phyloP scores from a whole-genome alignment of 441 rosid species.

The Mallotus japonicus region DNA sequence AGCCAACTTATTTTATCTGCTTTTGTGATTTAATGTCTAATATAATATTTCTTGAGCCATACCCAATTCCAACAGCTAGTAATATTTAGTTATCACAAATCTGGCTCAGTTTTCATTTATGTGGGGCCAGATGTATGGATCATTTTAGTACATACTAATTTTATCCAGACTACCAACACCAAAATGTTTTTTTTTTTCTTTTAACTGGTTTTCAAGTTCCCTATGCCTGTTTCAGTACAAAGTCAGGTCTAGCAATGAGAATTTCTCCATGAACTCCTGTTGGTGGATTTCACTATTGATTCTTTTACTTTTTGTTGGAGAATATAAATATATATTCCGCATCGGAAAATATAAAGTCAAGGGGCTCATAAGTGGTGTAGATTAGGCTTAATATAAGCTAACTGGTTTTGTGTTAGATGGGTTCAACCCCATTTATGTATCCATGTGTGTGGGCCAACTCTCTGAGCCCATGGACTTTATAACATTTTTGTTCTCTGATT shows the following conservation, averaged over 20 bases:
- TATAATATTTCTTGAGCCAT: neutral
- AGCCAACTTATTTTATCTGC: neutral
- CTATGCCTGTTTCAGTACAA: no score
- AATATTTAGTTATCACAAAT: neutral
- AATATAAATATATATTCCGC: no score
- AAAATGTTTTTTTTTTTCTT: neutral
- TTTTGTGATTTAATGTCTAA: neutral
- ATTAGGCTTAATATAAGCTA: no score
- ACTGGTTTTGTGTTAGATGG: no score
- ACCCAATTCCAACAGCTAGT: neutral
- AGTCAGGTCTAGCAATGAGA: neutral
- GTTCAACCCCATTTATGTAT: no score
- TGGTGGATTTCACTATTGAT: slow-evolving; percentile 2
- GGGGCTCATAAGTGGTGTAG: no score
- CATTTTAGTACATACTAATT: neutral
- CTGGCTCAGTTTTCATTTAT: neutral
- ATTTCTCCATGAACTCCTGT: neutral
- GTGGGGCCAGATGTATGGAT: neutral
- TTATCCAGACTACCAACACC: neutral
- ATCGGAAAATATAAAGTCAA: no score
- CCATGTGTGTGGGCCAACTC: no score
- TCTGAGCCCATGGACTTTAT: no score
- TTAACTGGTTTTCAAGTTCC: neutral
- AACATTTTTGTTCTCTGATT: neutral
- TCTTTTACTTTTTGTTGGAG: neutral